Percentiles rank a stretch among this genome's conserved stretches.
These are phyloP conservation scores for Colletotrichum nymphaeae DNA, from an alignment of 2,329 filamentous ascomycete species.

Conservation along the genomic window DNA sequence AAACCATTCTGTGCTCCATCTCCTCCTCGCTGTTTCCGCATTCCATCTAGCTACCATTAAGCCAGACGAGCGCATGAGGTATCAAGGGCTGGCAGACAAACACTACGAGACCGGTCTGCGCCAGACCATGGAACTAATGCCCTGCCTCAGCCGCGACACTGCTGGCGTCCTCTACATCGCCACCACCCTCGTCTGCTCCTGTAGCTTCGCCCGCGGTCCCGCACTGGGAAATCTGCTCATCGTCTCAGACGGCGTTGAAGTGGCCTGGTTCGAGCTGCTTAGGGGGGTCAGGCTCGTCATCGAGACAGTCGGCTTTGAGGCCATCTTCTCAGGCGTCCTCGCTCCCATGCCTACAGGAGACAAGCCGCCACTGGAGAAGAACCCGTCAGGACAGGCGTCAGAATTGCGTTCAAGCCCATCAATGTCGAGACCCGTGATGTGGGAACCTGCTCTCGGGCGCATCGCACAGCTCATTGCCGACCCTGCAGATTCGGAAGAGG, in stretches of 20 bases:
- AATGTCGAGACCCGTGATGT: slow-evolving; percentile 15
- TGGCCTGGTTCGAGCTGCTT: slow-evolving; percentile 37
- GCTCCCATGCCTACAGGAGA: not conserved
- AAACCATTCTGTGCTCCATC: slow-evolving; percentile 26
- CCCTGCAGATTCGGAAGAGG: not conserved
- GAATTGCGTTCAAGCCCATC: too few relatives aligned
- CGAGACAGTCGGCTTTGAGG: slow-evolving; percentile 25
- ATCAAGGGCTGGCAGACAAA: slow-evolving; percentile 24
- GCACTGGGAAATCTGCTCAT: slow-evolving; percentile 36
- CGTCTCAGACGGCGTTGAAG: slow-evolving; percentile 32
- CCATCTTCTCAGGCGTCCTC: slow-evolving; percentile 35
- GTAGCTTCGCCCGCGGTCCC: slow-evolving; percentile 26
- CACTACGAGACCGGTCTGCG: slow-evolving; percentile 28
- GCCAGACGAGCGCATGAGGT: not conserved
- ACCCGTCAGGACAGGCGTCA: too few relatives aligned
- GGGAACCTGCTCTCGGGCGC: slow-evolving; percentile 28
- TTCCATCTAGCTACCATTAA: slow-evolving; percentile 5
- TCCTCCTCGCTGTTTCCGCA: slow-evolving; percentile 26
- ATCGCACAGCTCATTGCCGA: slow-evolving; percentile 18
- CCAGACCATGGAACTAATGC: slow-evolving; percentile 27
- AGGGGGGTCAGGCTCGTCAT: slow-evolving; percentile 36
- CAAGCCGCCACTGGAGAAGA: not conserved
- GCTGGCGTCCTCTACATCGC: slow-evolving; percentile 32
- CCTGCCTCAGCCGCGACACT: slow-evolving; percentile 20
- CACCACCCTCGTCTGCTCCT: slow-evolving; percentile 22